Base-by-base conservation (phyloP, 140 eudicot genomes). In the Cichorium intybus region DNA sequence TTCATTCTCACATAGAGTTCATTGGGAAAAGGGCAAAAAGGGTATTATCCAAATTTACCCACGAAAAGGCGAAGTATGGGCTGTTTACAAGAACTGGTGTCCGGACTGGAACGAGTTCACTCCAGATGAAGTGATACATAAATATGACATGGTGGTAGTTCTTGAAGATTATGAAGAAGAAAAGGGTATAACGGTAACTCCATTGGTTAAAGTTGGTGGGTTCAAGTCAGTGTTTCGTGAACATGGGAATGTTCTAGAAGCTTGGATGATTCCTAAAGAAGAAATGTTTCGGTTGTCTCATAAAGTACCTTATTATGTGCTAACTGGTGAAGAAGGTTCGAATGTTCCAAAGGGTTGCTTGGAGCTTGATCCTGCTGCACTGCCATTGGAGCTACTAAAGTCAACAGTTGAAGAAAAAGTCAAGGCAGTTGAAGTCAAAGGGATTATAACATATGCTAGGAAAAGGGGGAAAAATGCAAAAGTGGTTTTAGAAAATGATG, bases 351-450 rank as follows among this genome's bases (percentile, higher is more conserved):
- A 61, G 24, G 88, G 86, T 57, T 79, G 82, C 54, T 27, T 49
- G 59, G 94, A 85, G 80, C 83, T 85, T 47, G 93, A 85, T 60
- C 87, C 93, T 24, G 93, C 93, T 14, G 93, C 88, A n/a, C 18
- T 80, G 53, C 88, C 93, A 0, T 60, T 66, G 55, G 93, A 81
- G 75, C 78, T 85, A 18, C 82, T 84, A 35, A 75, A 71, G 78
- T 64, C 79, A 29, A 80, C 81, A 43, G 53, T 33, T 1, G 84
- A 70, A 66, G 61, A 54, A 24, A 71, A 62, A 29, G 66, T 18
- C 14, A 61, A 62, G 54, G 47, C 10, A n/a, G 60, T 7, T 27
- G 75, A 71, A 69, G 31, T 17, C n/a, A 71, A 77, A 28, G 60
- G 64, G 69, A 7, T 77, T 26, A 58, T 65, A 26, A 72, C 78